Conservation (phyloP, 805 yeast species). For the Candida gorgasii region DNA sequence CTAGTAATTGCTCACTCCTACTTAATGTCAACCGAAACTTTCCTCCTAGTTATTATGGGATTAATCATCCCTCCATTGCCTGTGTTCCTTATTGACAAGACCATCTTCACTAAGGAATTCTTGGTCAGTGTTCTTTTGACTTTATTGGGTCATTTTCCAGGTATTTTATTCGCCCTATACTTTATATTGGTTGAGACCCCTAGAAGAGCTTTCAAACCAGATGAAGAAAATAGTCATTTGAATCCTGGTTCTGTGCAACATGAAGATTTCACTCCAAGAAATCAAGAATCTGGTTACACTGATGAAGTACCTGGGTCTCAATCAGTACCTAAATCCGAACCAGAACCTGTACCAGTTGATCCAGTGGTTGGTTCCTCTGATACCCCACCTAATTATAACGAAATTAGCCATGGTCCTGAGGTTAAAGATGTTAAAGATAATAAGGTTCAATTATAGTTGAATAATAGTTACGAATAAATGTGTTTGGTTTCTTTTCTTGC, state of each 20-base stretch:
- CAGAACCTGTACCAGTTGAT: neutral
- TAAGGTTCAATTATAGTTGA: conserved; percentile 26
- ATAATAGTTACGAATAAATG: neutral
- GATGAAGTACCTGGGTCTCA: conserved; percentile 6
- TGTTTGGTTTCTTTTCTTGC: neutral
- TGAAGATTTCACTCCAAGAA: conserved; percentile 1
- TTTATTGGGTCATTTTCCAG: conserved; percentile 35
- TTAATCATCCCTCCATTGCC: conserved; percentile 42
- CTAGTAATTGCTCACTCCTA: too few relatives aligned
- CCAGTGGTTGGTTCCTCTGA: conserved; percentile 6
- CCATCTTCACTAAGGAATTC: conserved; percentile 36
- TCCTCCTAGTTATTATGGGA: conserved; percentile 31
- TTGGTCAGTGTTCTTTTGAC: conserved; percentile 32
- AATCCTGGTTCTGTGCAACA: neutral
- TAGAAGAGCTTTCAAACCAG: conserved; percentile 14
- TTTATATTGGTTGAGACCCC: conserved; percentile 24
- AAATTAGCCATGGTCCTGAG: conserved; percentile 1
- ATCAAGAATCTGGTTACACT: conserved; percentile 9
- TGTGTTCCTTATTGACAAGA: conserved; percentile 29
- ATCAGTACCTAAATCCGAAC: neutral
- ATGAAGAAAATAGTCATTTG: conserved; percentile 19
- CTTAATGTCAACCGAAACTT: conserved; percentile 18
- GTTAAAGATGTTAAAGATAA: conserved; percentile 22
- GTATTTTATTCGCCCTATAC: conserved; percentile 32
- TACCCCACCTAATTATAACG: conserved; percentile 15